Evolutionary conservation across 1,284 basidiomycete genomes (phyloP).

Genomic region (Cryptococcus sp.): DNA sequence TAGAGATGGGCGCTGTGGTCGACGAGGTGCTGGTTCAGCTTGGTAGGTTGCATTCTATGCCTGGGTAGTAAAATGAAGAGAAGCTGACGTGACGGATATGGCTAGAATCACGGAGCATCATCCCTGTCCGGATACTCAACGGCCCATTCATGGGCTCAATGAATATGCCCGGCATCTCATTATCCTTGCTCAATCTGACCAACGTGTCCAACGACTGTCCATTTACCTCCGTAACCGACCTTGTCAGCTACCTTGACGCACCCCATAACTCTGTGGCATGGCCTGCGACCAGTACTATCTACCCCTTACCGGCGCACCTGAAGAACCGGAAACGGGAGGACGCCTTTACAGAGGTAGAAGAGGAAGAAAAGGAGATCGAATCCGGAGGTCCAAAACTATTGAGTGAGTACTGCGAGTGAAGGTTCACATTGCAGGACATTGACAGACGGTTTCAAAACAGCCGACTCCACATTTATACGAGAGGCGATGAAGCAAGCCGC

Average conservation of each 20-base stretch:
- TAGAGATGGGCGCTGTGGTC: constrained; percentile 56
- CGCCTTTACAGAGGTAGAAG: constrained; percentile 37
- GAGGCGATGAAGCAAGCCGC: constrained; percentile 35
- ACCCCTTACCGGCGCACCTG: constrained; percentile 33
- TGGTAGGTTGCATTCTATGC: constrained; percentile 27
- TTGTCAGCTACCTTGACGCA: constrained; percentile 55
- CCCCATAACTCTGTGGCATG: constrained; percentile 54
- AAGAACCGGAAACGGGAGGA: constrained; percentile 34
- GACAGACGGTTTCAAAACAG: not conserved
- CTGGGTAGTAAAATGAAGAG: not conserved
- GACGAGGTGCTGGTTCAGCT: constrained; percentile 54
- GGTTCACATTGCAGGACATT: no score
- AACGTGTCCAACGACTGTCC: constrained; percentile 39
- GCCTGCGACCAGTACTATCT: constrained; percentile 48
- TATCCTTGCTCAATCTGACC: constrained; percentile 56
- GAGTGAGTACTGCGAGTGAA: constrained; percentile 11
- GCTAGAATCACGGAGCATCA: constrained; percentile 36
- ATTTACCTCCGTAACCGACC: constrained; percentile 28
- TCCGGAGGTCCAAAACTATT: constrained; percentile 37
- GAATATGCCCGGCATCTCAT: constrained; percentile 57
- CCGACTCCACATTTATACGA: constrained; percentile 21
- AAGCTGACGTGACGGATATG: not conserved
- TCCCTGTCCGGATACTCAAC: constrained; percentile 53
- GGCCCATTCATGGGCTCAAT: constrained; percentile 57
- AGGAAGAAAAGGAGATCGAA: constrained; percentile 32